Conservation (phyloP, 495 filamentous ascomycete species). For the Hypoxylon fuscum region DNA sequence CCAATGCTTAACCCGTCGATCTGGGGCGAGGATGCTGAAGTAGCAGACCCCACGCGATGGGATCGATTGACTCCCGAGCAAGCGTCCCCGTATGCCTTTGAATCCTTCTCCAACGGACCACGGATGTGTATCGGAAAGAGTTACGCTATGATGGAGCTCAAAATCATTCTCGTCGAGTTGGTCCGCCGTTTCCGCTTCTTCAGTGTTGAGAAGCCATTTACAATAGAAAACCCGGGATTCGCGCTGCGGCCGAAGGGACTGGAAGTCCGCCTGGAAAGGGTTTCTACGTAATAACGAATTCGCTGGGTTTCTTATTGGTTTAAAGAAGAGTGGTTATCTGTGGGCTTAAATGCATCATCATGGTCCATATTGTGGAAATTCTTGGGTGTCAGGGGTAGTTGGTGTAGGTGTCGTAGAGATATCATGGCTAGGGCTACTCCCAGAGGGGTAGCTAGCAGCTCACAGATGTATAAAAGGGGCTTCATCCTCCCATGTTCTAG, state of each 20-base stretch:
- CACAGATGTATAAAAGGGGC: too few species aligned
- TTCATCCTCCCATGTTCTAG: too few species aligned
- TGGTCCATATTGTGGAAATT: too few species aligned
- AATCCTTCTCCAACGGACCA: slow-evolving; percentile 39
- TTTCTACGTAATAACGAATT: slow-evolving; percentile 14
- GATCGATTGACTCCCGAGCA: slow-evolving; percentile 26
- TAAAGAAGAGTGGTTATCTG: too few species aligned
- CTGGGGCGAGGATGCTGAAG: slow-evolving; percentile 37
- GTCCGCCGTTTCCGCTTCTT: slow-evolving; percentile 39
- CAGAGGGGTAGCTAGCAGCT: too few species aligned
- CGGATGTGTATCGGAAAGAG: slow-evolving; percentile 43
- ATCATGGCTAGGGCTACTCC: too few species aligned
- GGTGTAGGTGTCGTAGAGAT: too few species aligned
- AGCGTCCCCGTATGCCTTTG: slow-evolving; percentile 31
- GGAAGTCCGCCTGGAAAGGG: slow-evolving; percentile 28
- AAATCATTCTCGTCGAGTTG: slow-evolving; percentile 40
- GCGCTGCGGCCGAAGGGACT: slow-evolving; percentile 26
- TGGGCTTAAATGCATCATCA: too few species aligned
- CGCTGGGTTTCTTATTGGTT: too few species aligned
- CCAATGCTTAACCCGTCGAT: slow-evolving; percentile 10
- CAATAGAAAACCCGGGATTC: slow-evolving; percentile 29
- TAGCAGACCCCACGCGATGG: slow-evolving; percentile 40
- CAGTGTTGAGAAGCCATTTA: not conserved
- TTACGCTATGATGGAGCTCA: slow-evolving; percentile 43
- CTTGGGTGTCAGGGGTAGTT: too few species aligned